These are phyloP conservation scores for Colletotrichum godetiae DNA, from an alignment of 2,329 filamentous ascomycete species.

Conservation along the genomic window DNA sequence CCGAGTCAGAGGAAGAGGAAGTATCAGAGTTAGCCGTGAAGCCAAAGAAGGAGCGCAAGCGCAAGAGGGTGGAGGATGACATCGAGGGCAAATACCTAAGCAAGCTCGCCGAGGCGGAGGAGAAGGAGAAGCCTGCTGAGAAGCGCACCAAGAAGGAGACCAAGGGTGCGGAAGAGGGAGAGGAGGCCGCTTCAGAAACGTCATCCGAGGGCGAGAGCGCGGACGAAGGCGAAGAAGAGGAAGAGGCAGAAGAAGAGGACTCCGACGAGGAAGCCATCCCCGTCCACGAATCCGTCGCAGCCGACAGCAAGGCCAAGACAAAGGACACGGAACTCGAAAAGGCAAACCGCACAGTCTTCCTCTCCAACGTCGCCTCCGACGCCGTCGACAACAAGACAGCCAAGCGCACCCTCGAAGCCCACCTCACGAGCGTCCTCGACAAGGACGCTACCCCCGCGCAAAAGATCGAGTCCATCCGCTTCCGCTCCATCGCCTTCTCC, in stretches of 20 bases:
- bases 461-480: conserved; percentile 90
- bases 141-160: conserved; percentile 62
- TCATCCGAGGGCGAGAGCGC: conserved; percentile 47
- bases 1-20: conserved; percentile 47
- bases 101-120: conserved; percentile 70
- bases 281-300: conserved; percentile 68
- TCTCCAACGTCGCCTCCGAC: conserved; percentile 87
- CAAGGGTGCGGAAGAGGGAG: conserved; percentile 61
- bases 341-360: conserved; percentile 88
- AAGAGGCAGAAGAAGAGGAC: conserved; percentile 58
- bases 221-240: conserved; percentile 51
- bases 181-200: conserved; percentile 49
- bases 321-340: conserved; percentile 77
- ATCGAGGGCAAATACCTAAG: conserved; percentile 78
- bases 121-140: conserved; percentile 62
- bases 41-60: conserved; percentile 66
- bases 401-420: conserved; percentile 80
- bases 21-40: conserved; percentile 51
- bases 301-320: conserved; percentile 60
- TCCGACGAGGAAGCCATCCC: conserved; percentile 56
- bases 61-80: conserved; percentile 77
- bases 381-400: conserved; percentile 85
- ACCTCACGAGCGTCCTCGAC: conserved; percentile 81
- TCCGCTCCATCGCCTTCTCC: conserved; percentile 91
- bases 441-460: conserved; percentile 64